A percentile compares a stretch with the other conserved stretches of the same genome.
Conservation (phyloP, 441 rosid genomes). For the Erodium texanum region DNA sequence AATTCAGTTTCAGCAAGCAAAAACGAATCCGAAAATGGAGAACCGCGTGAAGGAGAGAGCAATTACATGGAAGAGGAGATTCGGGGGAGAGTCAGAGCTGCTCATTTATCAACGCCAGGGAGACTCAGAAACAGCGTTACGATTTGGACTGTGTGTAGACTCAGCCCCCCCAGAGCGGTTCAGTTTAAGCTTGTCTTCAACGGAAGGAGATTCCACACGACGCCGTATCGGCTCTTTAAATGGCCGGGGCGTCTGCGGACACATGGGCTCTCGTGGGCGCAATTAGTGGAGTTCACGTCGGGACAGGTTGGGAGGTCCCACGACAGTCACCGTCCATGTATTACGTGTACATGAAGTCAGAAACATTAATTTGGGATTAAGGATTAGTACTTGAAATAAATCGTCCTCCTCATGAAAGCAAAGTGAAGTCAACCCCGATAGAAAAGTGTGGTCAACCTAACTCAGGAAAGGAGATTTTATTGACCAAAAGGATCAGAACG, state of each 20-base stretch:
- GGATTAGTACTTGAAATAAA: no score
- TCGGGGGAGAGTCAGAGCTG: not conserved
- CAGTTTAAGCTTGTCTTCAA: not conserved
- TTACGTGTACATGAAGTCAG: not conserved
- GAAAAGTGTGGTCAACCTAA: constrained; percentile 1
- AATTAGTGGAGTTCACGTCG: constrained; percentile 1
- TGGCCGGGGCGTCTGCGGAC: not conserved
- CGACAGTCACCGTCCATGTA: not conserved
- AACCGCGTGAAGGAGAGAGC: not conserved
- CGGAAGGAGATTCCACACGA: not conserved
- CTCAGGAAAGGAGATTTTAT: not conserved
- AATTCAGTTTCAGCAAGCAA: constrained; percentile 6
- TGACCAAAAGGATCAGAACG: not conserved
- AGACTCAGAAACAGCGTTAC: not conserved
- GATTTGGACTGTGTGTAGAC: not conserved
- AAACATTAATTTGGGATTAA: not conserved
- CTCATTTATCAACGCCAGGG: not conserved
- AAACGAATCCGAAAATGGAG: not conserved
- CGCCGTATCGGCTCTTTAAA: not conserved
- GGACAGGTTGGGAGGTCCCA: constrained; percentile 5
- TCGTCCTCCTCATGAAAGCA: no score
- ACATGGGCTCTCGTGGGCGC: not conserved
- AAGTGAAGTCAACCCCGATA: not conserved
- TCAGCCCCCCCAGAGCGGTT: not conserved
- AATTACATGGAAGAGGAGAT: not conserved